These are phyloP conservation scores for Camellia japonica DNA, from an alignment of 148 eudicot species.

Conservation along the genomic window DNA sequence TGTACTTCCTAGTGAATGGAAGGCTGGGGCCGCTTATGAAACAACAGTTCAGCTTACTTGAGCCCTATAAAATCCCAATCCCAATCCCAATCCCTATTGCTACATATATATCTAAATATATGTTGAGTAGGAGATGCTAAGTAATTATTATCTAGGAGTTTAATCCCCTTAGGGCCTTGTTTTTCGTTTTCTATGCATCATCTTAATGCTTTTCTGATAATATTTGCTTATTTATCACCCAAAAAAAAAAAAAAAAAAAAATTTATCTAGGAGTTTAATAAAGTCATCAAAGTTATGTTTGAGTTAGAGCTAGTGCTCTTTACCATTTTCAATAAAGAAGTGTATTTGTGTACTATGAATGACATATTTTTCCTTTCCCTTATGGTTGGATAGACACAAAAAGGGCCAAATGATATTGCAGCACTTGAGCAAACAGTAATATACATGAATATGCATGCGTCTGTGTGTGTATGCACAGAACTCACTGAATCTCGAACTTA, in stretches of 20 bases:
- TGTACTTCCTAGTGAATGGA: conserved; percentile 38
- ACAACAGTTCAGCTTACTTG: background rate
- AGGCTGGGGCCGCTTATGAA: conserved; percentile 35
- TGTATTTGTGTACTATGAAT: background rate
- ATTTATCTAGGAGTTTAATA: background rate
- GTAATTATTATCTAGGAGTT: background rate
- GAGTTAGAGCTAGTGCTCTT: background rate
- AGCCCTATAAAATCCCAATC: background rate
- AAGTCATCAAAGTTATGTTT: background rate
- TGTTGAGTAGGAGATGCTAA: background rate
- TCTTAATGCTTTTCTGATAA: too few relatives aligned
- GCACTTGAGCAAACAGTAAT: too few relatives aligned
- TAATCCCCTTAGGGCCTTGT: too few relatives aligned
- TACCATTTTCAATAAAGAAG: background rate
- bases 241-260: too few relatives aligned
- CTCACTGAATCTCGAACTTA: too few relatives aligned
- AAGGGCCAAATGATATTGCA: too few relatives aligned
- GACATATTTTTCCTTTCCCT: background rate
- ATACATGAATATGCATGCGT: too few relatives aligned
- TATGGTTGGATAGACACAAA: too few relatives aligned
- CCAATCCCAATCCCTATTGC: background rate
- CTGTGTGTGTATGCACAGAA: too few relatives aligned
- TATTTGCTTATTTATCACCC: too few relatives aligned
- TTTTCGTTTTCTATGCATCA: too few relatives aligned
- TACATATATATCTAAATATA: background rate